These are phyloP conservation scores for Starmera stellimalicola DNA, from an alignment of 1,139 yeast genomes.

Conservation along the genomic window DNA sequence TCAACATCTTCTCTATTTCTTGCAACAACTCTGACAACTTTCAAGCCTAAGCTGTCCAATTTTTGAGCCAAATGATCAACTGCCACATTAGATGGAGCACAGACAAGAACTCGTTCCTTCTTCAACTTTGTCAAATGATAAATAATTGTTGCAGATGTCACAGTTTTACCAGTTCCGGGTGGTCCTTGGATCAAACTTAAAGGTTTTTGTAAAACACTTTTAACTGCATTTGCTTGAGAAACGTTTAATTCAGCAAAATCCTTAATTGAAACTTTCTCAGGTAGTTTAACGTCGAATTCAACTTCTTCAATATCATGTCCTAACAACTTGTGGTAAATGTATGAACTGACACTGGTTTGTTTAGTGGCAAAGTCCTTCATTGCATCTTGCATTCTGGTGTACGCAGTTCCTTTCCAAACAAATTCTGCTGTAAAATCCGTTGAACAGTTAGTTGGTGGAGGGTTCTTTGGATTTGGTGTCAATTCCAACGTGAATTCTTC, in stretches of 20 bases:
- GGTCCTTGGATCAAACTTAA: constrained; percentile 91
- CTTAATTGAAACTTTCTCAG: constrained; percentile 54
- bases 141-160: constrained; percentile 83
- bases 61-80: constrained; percentile 85
- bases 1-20: constrained; percentile 77
- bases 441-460: constrained; percentile 53
- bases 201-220: constrained; percentile 62
- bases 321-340: constrained; percentile 66
- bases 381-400: constrained; percentile 78
- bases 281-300: constrained; percentile 51
- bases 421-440: constrained; percentile 78
- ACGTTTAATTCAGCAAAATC: constrained; percentile 61
- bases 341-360: constrained; percentile 65
- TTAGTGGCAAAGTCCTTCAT: constrained; percentile 64
- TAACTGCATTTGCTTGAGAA: constrained; percentile 76
- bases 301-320: constrained; percentile 73
- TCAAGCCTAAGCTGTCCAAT: constrained; percentile 55
- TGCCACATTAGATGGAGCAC: constrained; percentile 95
- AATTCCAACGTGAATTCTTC: constrained; percentile 74
- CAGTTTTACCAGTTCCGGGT: constrained; percentile 98
- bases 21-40: constrained; percentile 71
- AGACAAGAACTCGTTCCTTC: constrained; percentile 59
- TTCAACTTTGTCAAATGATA: constrained; percentile 61
- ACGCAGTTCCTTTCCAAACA: constrained; percentile 84
- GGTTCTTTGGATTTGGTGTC: constrained; percentile 25